These are phyloP conservation scores for Fistulinella cinereoalba DNA, from an alignment of 1,284 basidiomycete species.

Conservation along the genomic window DNA sequence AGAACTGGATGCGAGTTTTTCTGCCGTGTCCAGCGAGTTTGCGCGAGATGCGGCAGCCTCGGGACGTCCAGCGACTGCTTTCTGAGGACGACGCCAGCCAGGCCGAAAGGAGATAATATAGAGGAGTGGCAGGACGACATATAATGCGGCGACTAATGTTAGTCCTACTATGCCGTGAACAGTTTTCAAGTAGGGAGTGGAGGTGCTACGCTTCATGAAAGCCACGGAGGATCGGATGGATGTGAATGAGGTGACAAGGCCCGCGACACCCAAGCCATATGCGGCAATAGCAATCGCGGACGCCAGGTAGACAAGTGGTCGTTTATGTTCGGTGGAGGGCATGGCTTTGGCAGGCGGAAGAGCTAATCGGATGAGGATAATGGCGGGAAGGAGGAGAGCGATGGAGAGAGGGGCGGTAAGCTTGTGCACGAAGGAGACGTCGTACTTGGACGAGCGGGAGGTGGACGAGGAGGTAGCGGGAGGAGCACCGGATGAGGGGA, in stretches of 20 bases:
- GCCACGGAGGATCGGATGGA: slow-evolving; percentile 37
- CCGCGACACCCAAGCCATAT: slow-evolving; percentile 61
- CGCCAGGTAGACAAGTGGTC: slow-evolving; percentile 37
- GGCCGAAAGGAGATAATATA: slow-evolving; percentile 35
- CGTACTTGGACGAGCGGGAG: slow-evolving; percentile 36
- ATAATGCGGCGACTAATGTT: slow-evolving; percentile 58
- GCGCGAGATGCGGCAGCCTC: slow-evolving; percentile 30
- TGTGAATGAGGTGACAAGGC: slow-evolving; percentile 61
- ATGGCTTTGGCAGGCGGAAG: slow-evolving; percentile 38
- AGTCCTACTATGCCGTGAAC: slow-evolving; percentile 61
- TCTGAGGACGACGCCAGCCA: slow-evolving; percentile 13
- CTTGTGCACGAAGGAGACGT: slow-evolving; percentile 64
- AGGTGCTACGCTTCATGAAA: slow-evolving; percentile 34
- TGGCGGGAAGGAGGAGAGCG: slow-evolving; percentile 51
- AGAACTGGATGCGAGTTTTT: slow-evolving; percentile 44
- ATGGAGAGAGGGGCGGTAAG: slow-evolving; percentile 62
- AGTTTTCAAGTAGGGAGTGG: slow-evolving; percentile 48
- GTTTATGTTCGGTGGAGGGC: slow-evolving; percentile 21
- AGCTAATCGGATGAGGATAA: slow-evolving; percentile 54
- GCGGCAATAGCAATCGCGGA: slow-evolving; percentile 44
- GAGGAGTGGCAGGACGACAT: slow-evolving; percentile 50
- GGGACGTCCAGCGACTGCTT: slow-evolving; percentile 19
- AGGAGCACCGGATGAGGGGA: slow-evolving; percentile 22
- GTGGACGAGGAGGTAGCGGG: slow-evolving; percentile 26
- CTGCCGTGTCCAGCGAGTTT: slow-evolving; percentile 44